phyloP scores from a whole-genome alignment of 2,329 filamentous ascomycete genomes.

The Penicillium crustosum region DNA sequence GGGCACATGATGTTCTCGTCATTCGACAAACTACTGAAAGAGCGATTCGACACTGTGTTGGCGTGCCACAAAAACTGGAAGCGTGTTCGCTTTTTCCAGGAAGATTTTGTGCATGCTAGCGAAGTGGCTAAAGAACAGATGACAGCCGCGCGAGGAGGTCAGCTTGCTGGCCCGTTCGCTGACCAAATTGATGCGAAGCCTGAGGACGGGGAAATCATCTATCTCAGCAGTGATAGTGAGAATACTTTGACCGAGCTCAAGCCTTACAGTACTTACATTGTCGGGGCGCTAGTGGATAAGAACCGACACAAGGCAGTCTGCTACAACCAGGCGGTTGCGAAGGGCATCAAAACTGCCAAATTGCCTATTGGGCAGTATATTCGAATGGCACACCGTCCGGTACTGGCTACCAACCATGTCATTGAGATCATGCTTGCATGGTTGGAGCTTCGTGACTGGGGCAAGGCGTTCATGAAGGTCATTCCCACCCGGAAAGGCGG shows the following conservation, averaged over 20 bases:
- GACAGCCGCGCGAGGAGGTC: constrained; percentile 56
- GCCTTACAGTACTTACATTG: constrained; percentile 86
- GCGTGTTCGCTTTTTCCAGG: constrained; percentile 69
- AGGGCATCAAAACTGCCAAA: constrained; percentile 81
- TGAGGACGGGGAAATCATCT: constrained; percentile 66
- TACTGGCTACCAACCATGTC: constrained; percentile 93
- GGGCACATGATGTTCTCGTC: constrained; percentile 74
- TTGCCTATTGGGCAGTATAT: constrained; percentile 95
- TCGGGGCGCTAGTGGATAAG: constrained; percentile 92
- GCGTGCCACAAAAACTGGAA: constrained; percentile 78
- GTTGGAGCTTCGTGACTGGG: constrained; percentile 90
- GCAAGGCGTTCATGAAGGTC: constrained; percentile 78
- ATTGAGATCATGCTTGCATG: constrained; percentile 94
- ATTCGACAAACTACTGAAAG: constrained; percentile 71
- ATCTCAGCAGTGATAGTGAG: constrained; percentile 88
- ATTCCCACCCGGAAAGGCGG: constrained; percentile 91
- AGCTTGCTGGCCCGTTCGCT: constrained; percentile 60
- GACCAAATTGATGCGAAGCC: constrained; percentile 36
- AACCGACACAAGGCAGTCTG: constrained; percentile 95
- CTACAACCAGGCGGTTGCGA: constrained; percentile 73
- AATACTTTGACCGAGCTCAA: constrained; percentile 79
- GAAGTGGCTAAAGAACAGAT: constrained; percentile 67
- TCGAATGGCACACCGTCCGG: constrained; percentile 80
- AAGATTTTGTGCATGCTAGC: constrained; percentile 71
- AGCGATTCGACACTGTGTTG: constrained; percentile 77